Base-by-base conservation (phyloP, 2,329 filamentous ascomycete genomes). In the Aspergillus ustus region DNA sequence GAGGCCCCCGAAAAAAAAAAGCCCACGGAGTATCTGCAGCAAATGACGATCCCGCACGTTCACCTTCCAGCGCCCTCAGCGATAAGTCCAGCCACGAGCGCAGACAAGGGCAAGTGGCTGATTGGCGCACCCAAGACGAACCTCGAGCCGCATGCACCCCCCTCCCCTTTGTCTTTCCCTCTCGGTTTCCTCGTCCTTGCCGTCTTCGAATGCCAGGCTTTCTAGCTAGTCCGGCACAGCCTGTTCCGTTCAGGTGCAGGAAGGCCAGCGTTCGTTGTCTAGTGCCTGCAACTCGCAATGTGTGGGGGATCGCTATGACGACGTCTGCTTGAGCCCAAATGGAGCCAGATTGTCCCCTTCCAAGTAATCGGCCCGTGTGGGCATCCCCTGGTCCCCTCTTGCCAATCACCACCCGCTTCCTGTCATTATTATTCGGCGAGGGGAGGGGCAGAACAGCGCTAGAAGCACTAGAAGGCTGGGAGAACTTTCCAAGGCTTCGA, bases 401-500 rank as follows among this genome's bases (percentile, higher is more conserved):
- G 44, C 56, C 56, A 62, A 60, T 43, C 34, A 46, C 62, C 46
- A 63, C 61, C 61, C 55, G 54, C n/a, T 22, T 9, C 7, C 43
- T 9, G 37, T 19, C 44, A 43, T 46, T 52, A 46, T 34, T 40
- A 55, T 48, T 50, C 11, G 58, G 52, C 31, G 51, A 53, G 11
- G 7, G 40, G 4, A 31, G 17, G 28, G 29, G n/a, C 34, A 34
- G 44, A 46, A 43, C n/a, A 22, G 22, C 34, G 40, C 48, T 37
- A 53, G 59, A 61, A 61, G 20, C 64, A 52, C 67, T 68, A 68
- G 67, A 69, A 69, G 60, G 44, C 52, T 61, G 62, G 44, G 62
- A 63, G 65, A 68, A 69, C 59, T 48, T 64, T 63, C 62, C 43
- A 56, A 62, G 57, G 57, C 55, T 68, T 69, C 66, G 50, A 62